Evolutionary conservation across 805 yeast genomes (phyloP).

Genomic region (Nakazawaea holstii): DNA sequence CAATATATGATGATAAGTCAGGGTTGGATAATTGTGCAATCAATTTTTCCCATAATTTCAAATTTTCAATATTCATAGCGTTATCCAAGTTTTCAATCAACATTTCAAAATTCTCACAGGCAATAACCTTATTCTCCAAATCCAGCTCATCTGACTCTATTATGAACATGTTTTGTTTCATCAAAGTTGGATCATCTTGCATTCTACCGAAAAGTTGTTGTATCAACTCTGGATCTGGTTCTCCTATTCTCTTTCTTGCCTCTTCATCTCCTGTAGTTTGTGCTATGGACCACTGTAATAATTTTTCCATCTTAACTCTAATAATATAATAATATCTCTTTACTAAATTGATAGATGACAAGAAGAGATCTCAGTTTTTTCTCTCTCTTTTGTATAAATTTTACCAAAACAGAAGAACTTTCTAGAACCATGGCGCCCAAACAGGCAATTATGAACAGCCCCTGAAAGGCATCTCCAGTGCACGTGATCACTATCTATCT

Average conservation of each 20-base stretch:
- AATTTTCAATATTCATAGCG: constrained; percentile 84
- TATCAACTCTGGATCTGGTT: constrained; percentile 74
- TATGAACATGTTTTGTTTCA: constrained; percentile 70
- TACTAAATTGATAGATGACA: too few species aligned
- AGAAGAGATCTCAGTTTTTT: too few species aligned
- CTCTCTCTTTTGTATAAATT: too few species aligned
- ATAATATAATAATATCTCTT: too few species aligned
- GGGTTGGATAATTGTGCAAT: constrained; percentile 36
- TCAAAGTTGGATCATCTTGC: constrained; percentile 83
- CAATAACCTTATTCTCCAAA: constrained; percentile 60
- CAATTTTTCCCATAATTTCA: constrained; percentile 75
- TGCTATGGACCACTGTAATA: constrained; percentile 88
- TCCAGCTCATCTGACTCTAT: constrained; percentile 53
- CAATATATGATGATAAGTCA: constrained; percentile 49
- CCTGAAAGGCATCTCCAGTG: too few species aligned
- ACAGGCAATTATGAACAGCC: too few species aligned
- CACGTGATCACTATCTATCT: too few species aligned
- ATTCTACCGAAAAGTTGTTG: constrained; percentile 65
- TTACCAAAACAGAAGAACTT: too few species aligned
- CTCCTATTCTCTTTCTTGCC: constrained; percentile 55
- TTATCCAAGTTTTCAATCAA: constrained; percentile 89
- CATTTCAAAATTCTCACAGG: constrained; percentile 91
- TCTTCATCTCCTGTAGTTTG: constrained; percentile 69
- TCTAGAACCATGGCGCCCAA: too few species aligned
- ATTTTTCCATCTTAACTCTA: constrained; percentile 64